Evolutionary conservation across 2,329 filamentous ascomycete species (phyloP), one percentile per base, ranked within the genome.

Genomic region (Rhynchosporium secalis): DNA sequence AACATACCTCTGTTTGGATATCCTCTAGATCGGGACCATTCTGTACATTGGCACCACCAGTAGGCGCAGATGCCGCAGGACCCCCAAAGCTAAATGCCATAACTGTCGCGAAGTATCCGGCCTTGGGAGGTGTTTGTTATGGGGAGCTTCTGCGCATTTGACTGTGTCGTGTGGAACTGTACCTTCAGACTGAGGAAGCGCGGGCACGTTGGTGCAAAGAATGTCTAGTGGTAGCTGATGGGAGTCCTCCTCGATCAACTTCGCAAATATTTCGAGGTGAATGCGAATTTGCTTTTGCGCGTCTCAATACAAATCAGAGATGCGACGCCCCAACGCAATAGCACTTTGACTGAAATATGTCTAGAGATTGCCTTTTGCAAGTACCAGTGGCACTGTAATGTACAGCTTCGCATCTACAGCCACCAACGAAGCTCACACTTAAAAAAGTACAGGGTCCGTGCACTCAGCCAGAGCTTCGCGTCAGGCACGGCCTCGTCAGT

Each of bases 1-100:
- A 29, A 63, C 77, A 68, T 78, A 92, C 90, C 81, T 96, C 91
- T 68, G 92, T 94, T 75, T 88, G 85, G 69, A 96, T 89, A 68
- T 92, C 87, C 68, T 87, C 81, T 60, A 96, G 81, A 72, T 92
- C 86, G 56, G 85, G 81, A 47, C 89, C 90, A 65, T 77, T 73
- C 73, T 83, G 79, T 62, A 68, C 59, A 62, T 66, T 73, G 60
- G 72, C 72, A 60, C 76, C 72, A 60, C 76, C 79, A 65, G 75
- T 72, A 58, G 74, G 71, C 63, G 77, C 70, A 62, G 76, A 77
- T 65, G 76, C 74, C 73, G 78, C 75, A 73, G 80, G 75, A 70
- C 76, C 82, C 65, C 75, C 78, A 74, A 87, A 87, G 74, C 81
- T 80, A 76, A 90, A 90, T 61, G 87, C 85, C 88, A 91, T 87